Conservation (phyloP, 805 yeast species). For the Saturnispora besseyi region DNA sequence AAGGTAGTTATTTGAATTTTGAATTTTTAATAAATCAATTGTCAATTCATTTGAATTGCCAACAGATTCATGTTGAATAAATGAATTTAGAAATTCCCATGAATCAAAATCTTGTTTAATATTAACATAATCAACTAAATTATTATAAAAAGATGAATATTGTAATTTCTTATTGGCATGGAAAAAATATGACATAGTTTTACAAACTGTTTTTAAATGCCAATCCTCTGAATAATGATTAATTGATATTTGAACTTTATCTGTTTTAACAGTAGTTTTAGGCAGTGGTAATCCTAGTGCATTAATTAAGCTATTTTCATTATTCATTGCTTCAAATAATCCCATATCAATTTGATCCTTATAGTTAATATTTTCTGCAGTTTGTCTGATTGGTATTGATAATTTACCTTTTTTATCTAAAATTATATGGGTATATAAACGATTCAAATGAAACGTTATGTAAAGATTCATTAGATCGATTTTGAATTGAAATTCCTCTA, state of each 20-base stretch:
- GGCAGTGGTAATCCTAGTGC: neutral
- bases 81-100: conserved; percentile 52
- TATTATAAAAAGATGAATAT: conserved; percentile 58
- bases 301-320: conserved; percentile 3
- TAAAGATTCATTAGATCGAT: conserved; percentile 67
- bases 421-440: conserved; percentile 33
- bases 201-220: conserved; percentile 65
- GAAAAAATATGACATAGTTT: conserved; percentile 46
- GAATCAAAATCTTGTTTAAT: conserved; percentile 71
- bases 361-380: conserved; percentile 25
- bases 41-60: conserved; percentile 30
- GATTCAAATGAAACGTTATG: conserved; percentile 65
- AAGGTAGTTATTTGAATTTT: conserved; percentile 21
- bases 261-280: conserved; percentile 7
- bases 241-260: conserved; percentile 33
- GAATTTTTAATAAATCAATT: conserved; percentile 37
- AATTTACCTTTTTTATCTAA: conserved; percentile 16
- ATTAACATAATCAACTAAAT: conserved; percentile 71
- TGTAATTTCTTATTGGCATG: conserved; percentile 37
- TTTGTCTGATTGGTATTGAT: conserved; percentile 9
- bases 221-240: conserved; percentile 71
- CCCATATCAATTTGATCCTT: conserved; percentile 14
- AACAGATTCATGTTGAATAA: conserved; percentile 13
- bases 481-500: conserved; percentile 37
- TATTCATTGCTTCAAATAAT: neutral